Conservation (phyloP, 2,329 filamentous ascomycete genomes). For the Fusarium siculi region DNA sequence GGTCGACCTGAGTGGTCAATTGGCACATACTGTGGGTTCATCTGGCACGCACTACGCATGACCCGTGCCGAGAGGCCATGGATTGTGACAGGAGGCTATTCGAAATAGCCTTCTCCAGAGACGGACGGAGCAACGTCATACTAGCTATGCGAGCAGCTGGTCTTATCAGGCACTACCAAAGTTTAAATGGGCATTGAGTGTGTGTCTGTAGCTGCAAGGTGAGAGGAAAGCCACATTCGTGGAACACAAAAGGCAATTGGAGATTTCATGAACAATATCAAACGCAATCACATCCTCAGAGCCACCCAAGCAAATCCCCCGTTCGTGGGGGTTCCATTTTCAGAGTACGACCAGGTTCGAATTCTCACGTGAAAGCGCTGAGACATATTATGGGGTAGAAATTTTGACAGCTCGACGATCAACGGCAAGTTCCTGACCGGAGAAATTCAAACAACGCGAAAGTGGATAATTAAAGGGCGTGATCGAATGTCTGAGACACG, state of each 20-base stretch:
- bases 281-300: not conserved
- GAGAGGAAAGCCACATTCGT: not conserved
- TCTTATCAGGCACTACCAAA: not conserved
- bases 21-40: not conserved
- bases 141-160: not conserved
- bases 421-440: not conserved
- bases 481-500: not conserved
- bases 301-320: not conserved
- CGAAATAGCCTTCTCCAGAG: not conserved
- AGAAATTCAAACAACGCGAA: not conserved
- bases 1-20: slow-evolving; percentile 22
- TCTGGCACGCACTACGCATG: not conserved
- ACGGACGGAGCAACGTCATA: not conserved
- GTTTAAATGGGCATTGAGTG: not conserved
- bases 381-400: not conserved
- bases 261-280: not conserved
- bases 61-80: not conserved
- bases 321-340: slow-evolving; percentile 1
- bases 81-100: not conserved
- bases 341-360: not conserved
- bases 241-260: not conserved
- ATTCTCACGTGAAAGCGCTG: not conserved
- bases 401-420: not conserved
- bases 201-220: too few relatives aligned
- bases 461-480: not conserved